Percentiles rank a stretch among this genome's conserved stretches.
These are phyloP conservation scores for Euclidium syriacum DNA, from an alignment of 345 rosid genomes.

Conservation along the genomic window DNA sequence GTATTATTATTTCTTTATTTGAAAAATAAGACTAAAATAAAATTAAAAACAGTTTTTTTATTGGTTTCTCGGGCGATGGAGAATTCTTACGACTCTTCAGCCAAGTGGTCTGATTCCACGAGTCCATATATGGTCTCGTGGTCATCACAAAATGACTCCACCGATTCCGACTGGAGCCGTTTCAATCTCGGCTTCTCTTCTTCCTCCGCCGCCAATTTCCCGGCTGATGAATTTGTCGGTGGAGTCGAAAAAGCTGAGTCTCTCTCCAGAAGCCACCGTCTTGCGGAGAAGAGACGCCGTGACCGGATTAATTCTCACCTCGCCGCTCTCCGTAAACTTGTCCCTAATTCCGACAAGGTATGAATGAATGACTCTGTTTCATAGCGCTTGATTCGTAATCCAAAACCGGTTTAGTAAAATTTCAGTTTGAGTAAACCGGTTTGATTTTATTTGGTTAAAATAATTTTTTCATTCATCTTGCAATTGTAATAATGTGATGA, in stretches of 20 bases:
- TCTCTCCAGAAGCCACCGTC: conserved; percentile 47
- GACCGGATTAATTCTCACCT: conserved; percentile 89
- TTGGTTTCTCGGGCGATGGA: conserved; percentile 22
- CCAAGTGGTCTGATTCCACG: conserved; percentile 22
- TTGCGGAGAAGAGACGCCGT: conserved; percentile 87
- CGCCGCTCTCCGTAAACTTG: conserved; percentile 67
- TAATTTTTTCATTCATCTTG: too few relatives aligned
- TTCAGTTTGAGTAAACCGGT: neutral
- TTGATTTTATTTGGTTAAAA: neutral
- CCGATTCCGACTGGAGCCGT: conserved; percentile 14
- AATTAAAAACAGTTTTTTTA: neutral
- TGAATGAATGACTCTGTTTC: conserved; percentile 44
- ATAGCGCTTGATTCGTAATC: too few relatives aligned
- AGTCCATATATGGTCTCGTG: conserved; percentile 26
- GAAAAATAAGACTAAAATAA: conserved; percentile 29
- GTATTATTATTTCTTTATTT: neutral
- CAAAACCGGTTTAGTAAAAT: neutral
- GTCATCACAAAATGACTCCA: conserved; percentile 17
- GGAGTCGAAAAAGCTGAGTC: conserved; percentile 27
- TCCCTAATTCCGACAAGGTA: conserved; percentile 91
- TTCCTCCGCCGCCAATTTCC: conserved; percentile 12
- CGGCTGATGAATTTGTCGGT: conserved; percentile 20
- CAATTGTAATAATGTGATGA: too few relatives aligned
- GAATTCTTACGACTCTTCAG: conserved; percentile 19
- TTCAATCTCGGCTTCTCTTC: conserved; percentile 22